phyloP scores from a whole-genome alignment of 2,329 filamentous ascomycete species.

The Trichoderma sp. region DNA sequence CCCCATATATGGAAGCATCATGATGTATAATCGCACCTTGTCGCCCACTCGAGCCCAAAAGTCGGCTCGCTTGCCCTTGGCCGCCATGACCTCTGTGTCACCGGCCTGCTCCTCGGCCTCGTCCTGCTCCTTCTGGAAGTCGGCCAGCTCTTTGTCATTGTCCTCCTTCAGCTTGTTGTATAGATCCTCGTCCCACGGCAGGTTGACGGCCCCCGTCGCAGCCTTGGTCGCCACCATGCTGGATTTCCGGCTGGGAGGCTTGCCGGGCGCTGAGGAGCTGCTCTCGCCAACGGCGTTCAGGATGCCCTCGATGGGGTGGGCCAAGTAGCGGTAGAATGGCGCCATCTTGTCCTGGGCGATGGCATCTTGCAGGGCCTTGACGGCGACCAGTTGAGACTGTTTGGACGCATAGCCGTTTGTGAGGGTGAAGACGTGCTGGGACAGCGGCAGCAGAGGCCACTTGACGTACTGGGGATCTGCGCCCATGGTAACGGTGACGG shows the following conservation, averaged over 20 bases:
- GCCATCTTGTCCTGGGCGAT: constrained; percentile 85
- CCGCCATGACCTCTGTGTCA: constrained; percentile 90
- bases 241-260: constrained; percentile 64
- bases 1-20: background rate
- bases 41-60: constrained; percentile 95
- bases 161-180: constrained; percentile 75
- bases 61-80: constrained; percentile 90
- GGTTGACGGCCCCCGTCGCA: constrained; percentile 60
- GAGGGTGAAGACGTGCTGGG: constrained; percentile 83
- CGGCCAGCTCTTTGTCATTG: constrained; percentile 75
- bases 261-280: constrained; percentile 48
- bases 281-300: constrained; percentile 73
- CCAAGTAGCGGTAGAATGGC: constrained; percentile 79
- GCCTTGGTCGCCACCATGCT: constrained; percentile 75
- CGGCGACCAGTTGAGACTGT: constrained; percentile 64
- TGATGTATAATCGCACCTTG: constrained; percentile 63
- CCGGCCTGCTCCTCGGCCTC: constrained; percentile 95
- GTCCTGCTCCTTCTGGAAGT: constrained; percentile 81
- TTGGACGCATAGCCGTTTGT: constrained; percentile 73
- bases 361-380: constrained; percentile 76
- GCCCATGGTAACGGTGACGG: constrained; percentile 55
- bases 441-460: constrained; percentile 76
- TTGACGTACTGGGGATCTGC: constrained; percentile 83
- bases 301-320: constrained; percentile 77
- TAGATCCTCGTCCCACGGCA: constrained; percentile 88